Percentiles rank a stretch among this genome's conserved stretches.
Evolutionary conservation across 176 grass and related monocot species (phyloP).

Genomic region (Lolium multiflorum): DNA sequence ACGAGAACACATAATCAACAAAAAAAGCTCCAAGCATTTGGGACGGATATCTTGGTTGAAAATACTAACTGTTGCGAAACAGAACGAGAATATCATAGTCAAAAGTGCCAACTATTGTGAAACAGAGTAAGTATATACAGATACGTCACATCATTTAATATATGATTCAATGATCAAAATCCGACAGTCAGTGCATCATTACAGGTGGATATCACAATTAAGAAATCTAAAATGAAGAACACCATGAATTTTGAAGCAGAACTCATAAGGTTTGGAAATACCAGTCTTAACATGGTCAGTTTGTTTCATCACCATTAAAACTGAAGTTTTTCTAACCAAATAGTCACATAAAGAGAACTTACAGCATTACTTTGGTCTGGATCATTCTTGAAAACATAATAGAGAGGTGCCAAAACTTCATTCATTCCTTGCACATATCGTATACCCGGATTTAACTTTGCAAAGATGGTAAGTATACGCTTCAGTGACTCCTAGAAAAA

Average conservation of each 20-base stretch:
- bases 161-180: not conserved
- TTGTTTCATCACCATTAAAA: slow-evolving; percentile 28
- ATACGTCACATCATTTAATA: not conserved
- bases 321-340: not conserved
- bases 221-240: not conserved
- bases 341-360: slow-evolving; percentile 39
- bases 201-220: not conserved
- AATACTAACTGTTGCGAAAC: not conserved
- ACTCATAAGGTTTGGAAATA: not conserved
- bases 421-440: slow-evolving; percentile 99
- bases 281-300: not conserved
- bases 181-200: not conserved
- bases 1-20: not conserved
- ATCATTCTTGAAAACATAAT: slow-evolving; percentile 95
- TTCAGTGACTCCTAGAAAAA: slow-evolving; percentile 83
- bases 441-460: slow-evolving; percentile 96
- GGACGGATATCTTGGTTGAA: slow-evolving; percentile 5
- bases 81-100: not conserved
- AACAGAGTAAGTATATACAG: not conserved
- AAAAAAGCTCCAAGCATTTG: slow-evolving; percentile 4
- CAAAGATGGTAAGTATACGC: slow-evolving; percentile 92
- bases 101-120: slow-evolving; percentile 2
- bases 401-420: slow-evolving; percentile 93
- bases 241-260: not conserved
- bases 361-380: slow-evolving; percentile 64